Percentiles rank a stretch among this genome's conserved stretches.
These are phyloP conservation scores for Scenedesmus sp. DNA, from an alignment of 163 green algal genomes.

Conservation along the genomic window DNA sequence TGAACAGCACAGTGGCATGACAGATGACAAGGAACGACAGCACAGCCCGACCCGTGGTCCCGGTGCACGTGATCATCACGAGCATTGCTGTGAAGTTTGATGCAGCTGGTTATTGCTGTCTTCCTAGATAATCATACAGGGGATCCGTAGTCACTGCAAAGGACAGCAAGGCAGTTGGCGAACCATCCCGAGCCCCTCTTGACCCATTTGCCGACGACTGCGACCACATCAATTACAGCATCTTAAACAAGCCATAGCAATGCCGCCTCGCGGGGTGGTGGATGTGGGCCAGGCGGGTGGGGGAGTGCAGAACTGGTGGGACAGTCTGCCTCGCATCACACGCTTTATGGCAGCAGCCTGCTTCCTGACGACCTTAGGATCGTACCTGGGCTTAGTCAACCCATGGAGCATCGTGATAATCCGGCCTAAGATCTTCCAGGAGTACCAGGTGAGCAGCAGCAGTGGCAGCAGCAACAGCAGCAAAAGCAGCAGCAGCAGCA, in stretches of 20 bases:
- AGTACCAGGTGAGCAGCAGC: slow-evolving; percentile 68
- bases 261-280: slow-evolving; percentile 38
- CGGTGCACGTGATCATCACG: not conserved
- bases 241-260: not conserved
- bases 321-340: slow-evolving; percentile 72
- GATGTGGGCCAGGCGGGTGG: slow-evolving; percentile 45
- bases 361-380: slow-evolving; percentile 53
- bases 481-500: not conserved
- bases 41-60: not conserved
- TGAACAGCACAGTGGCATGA: not conserved
- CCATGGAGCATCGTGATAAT: slow-evolving; percentile 45
- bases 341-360: slow-evolving; percentile 65
- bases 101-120: not conserved
- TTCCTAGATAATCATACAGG: not conserved
- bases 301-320: slow-evolving; percentile 68
- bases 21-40: not conserved
- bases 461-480: not conserved
- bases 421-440: slow-evolving; percentile 58
- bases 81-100: not conserved
- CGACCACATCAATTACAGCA: not conserved
- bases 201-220: not conserved
- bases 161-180: slow-evolving; percentile 16
- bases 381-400: slow-evolving; percentile 62
- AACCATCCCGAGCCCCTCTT: not conserved
- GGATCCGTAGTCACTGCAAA: not conserved